A percentile compares a stretch with the other conserved stretches of the same genome.
Conservation (phyloP, 192 early-diverging fungal genomes). For the Entomortierella lignicola region DNA sequence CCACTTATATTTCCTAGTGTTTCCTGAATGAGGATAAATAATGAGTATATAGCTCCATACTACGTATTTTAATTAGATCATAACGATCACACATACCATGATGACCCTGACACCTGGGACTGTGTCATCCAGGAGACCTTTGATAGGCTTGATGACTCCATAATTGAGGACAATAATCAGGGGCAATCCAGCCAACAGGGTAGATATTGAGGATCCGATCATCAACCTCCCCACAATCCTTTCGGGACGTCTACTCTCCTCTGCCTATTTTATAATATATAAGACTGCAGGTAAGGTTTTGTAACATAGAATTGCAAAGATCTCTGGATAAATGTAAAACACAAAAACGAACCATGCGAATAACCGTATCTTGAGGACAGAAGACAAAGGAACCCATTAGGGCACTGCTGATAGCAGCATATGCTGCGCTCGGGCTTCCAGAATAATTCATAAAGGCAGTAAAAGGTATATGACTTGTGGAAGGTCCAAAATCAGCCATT, state of each 20-base stretch:
- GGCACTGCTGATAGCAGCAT: conserved; percentile 31
- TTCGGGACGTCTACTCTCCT: conserved; percentile 27
- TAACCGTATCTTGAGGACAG: conserved; percentile 39
- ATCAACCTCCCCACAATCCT: conserved; percentile 17
- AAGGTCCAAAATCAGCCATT: conserved; percentile 6
- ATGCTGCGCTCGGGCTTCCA: conserved; percentile 27
- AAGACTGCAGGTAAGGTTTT: neutral
- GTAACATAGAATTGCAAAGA: too few species aligned
- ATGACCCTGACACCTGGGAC: conserved; percentile 23
- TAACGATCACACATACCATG: conserved; percentile 15
- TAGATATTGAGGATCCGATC: conserved; percentile 3
- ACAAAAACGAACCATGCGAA: conserved; percentile 21
- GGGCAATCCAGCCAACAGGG: conserved; percentile 13
- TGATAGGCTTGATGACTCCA: conserved; percentile 32
- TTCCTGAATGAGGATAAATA: too few species aligned
- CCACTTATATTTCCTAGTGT: conserved; percentile 9
- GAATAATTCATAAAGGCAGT: conserved; percentile 45
- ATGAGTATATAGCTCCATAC: too few species aligned
- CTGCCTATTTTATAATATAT: conserved; percentile 26
- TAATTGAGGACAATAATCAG: conserved; percentile 32
- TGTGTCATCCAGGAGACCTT: conserved; percentile 31
- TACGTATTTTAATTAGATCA: too few species aligned
- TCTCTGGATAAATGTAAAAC: too few species aligned
- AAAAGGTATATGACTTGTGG: conserved; percentile 28
- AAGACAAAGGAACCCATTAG: conserved; percentile 45